phyloP scores from a whole-genome alignment of 805 yeast genomes.

The Alloascoidea africana region DNA sequence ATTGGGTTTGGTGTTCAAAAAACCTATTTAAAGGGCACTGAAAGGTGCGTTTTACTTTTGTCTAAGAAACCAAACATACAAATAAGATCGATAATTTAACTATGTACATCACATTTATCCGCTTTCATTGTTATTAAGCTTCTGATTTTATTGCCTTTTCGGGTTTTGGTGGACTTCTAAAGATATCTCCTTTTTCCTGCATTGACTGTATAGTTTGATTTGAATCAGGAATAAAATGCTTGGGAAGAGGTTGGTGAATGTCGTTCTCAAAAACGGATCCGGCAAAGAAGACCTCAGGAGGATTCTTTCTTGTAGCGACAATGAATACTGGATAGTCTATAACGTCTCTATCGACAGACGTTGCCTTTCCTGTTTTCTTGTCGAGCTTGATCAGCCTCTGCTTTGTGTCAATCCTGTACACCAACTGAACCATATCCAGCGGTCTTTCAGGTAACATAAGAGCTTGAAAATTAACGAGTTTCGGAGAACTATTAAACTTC shows the following conservation, averaged over 20 bases:
- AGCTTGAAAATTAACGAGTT: slow-evolving; percentile 54
- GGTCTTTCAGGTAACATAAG: slow-evolving; percentile 44
- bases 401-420: slow-evolving; percentile 45
- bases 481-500: slow-evolving; percentile 57
- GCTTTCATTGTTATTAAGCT: too few relatives aligned
- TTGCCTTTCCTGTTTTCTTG: slow-evolving; percentile 27
- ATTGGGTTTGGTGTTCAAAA: too few relatives aligned
- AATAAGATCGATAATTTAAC: too few relatives aligned
- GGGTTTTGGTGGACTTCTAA: too few relatives aligned
- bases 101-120: too few relatives aligned
- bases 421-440: slow-evolving; percentile 39
- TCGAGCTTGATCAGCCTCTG: slow-evolving; percentile 40
- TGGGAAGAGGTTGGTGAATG: too few relatives aligned
- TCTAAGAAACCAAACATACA: too few relatives aligned
- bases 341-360: slow-evolving; percentile 34
- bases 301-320: slow-evolving; percentile 31
- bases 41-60: too few relatives aligned
- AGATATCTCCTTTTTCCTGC: not conserved
- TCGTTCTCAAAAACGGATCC: slow-evolving; percentile 42
- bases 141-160: too few relatives aligned
- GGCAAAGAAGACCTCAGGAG: slow-evolving; percentile 30
- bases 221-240: not conserved
- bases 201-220: not conserved
- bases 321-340: slow-evolving; percentile 37
- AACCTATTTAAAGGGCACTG: too few relatives aligned